Evolutionary conservation across 179 eudicot genomes (phyloP).

Genomic region (Silene coronaria): DNA sequence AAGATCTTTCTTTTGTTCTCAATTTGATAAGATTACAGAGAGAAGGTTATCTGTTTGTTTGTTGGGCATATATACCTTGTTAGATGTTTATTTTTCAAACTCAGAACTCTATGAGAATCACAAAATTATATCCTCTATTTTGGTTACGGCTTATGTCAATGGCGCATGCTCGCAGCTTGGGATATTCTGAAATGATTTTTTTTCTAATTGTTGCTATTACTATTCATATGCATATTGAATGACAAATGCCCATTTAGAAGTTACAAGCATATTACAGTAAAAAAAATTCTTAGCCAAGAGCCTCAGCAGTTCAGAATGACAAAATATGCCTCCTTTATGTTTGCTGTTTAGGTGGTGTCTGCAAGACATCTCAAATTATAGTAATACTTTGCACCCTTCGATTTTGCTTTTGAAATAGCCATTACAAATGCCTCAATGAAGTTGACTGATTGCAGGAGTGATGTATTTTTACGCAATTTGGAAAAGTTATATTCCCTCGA

Average conservation of each 20-base stretch:
- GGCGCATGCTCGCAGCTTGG: background rate
- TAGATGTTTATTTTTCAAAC: background rate
- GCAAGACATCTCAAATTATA: background rate
- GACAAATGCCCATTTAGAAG: slow-evolving; percentile 4
- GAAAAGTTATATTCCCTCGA: slow-evolving; percentile 67
- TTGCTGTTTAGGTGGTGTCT: slow-evolving; percentile 13
- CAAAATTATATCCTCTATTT: slow-evolving; percentile 1
- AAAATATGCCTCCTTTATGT: background rate
- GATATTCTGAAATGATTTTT: background rate
- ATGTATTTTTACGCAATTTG: slow-evolving; percentile 67
- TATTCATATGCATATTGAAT: background rate
- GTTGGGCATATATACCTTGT: slow-evolving; percentile 4
- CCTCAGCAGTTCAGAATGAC: background rate
- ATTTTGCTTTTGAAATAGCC: background rate
- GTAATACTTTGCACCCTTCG: background rate
- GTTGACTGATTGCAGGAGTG: slow-evolving; percentile 62
- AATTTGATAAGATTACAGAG: slow-evolving; percentile 9
- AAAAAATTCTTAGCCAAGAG: background rate
- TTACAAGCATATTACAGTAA: slow-evolving; percentile 4
- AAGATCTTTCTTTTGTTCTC: background rate
- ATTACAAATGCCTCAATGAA: slow-evolving; percentile 18
- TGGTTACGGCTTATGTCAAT: background rate
- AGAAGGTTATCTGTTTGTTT: background rate
- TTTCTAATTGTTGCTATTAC: background rate
- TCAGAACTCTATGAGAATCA: background rate